These are phyloP conservation scores for Lomentospora prolificans DNA, from an alignment of 2,329 filamentous ascomycete species.

Conservation along the genomic window DNA sequence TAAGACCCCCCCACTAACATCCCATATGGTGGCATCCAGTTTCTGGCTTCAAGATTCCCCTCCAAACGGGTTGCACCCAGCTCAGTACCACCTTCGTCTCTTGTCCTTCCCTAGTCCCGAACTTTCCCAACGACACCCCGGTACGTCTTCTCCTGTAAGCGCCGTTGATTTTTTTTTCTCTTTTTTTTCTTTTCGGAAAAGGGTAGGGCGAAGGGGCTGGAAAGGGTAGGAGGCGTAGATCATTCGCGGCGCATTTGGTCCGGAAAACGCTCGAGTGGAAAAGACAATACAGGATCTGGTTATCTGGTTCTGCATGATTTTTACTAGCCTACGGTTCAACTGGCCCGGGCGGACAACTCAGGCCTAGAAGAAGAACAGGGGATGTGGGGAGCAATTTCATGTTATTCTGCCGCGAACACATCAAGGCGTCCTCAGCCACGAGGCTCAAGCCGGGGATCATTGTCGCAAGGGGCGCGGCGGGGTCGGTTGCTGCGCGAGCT, in stretches of 20 bases:
- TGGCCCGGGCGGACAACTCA: neutral
- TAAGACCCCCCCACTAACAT: too few relatives aligned
- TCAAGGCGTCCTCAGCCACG: neutral
- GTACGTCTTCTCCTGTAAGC: neutral
- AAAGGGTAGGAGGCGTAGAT: neutral
- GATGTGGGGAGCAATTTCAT: neutral
- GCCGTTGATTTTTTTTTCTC: neutral
- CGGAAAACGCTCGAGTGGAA: neutral
- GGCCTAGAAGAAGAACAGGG: neutral
- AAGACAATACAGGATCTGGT: neutral
- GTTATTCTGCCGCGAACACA: neutral
- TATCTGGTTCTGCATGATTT: neutral
- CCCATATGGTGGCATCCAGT: neutral
- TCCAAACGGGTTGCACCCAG: neutral
- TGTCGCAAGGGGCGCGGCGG: neutral
- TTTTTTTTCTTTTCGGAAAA: too few relatives aligned
- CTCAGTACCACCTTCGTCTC: neutral
- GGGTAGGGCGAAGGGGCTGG: too few relatives aligned
- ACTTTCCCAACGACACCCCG: neutral
- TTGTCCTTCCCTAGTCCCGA: neutral
- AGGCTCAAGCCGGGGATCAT: neutral
- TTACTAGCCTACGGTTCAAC: neutral
- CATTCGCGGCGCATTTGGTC: neutral
- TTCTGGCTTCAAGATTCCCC: neutral
- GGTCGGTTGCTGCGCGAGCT: neutral